phyloP scores from a whole-genome alignment of 345 rosid genomes.

The Heritiera fomes region DNA sequence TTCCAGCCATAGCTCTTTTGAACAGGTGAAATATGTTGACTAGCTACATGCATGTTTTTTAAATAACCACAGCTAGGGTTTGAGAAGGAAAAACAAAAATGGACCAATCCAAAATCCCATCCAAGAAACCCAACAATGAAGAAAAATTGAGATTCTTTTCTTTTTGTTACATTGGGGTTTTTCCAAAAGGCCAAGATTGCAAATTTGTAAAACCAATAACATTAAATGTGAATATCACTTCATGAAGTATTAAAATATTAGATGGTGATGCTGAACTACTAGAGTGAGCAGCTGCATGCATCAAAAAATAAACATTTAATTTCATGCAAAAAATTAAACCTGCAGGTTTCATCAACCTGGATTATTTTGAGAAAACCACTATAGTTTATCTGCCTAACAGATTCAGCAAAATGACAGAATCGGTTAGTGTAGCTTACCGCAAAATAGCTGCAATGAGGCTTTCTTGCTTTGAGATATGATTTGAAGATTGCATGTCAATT shows the following conservation, averaged over 20 bases:
- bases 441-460: not conserved
- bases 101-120: not conserved
- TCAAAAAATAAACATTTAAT: not conserved
- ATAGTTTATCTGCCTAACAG: not conserved
- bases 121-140: not conserved
- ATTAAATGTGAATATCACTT: not conserved
- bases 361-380: not conserved
- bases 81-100: not conserved
- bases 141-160: not conserved
- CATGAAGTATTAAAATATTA: not conserved
- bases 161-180: not conserved
- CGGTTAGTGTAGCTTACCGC: not conserved
- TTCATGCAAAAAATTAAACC: not conserved
- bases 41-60: not conserved
- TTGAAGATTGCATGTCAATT: constrained; percentile 19
- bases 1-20: not conserved
- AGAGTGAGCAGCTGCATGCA: not conserved
- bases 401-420: constrained; percentile 6
- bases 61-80: not conserved
- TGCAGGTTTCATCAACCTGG: not conserved
- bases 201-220: not conserved
- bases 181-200: not conserved
- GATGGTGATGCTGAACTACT: not conserved
- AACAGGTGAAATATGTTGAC: not conserved
- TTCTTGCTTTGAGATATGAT: constrained; percentile 20